Evolutionary conservation across 495 filamentous ascomycete genomes (phyloP), one percentile per base, ranked within the genome.

Genomic region (Poronia punctata): DNA sequence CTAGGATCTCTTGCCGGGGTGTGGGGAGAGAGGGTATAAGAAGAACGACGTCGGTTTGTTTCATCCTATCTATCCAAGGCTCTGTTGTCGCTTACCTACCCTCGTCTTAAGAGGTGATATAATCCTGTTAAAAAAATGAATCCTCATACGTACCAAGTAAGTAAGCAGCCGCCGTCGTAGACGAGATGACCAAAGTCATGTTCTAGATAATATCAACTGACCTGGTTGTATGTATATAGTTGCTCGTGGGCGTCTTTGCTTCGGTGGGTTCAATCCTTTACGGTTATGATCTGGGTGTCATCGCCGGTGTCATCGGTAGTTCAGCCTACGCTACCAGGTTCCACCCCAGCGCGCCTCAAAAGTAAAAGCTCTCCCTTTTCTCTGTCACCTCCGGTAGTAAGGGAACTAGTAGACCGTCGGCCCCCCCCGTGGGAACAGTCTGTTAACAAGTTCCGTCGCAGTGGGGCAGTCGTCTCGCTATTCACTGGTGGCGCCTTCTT

Each of bases 401-500:
- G n/a, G n/a, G n/a, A n/a, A n/a, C n/a, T n/a, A n/a, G n/a, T n/a
- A n/a, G n/a, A n/a, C n/a, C n/a, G n/a, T n/a, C n/a, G n/a, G n/a
- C n/a, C n/a, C n/a, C n/a, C n/a, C n/a, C n/a, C 21, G 14, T 32
- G 18, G 8, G 14, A n/a, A n/a, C 12, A 5, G 7, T 14, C 2
- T 32, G 14, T 28, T 52, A 19, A 50, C 35, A 17, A 25, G 8
- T 12, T 29, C 12, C 19, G 23, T 18, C 12, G 2, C 40, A 81
- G 76, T 32, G 80, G 80, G 36, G 65, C 80, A 23, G 80, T 84
- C 0, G 80, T 84, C 11, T 79, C 79, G 0, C 61, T 84, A 31
- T 85, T 85, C 59, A 85, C 80, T 0, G 80, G 80, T 35, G 68
- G 79, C 23, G 71, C 69, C 5, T 75, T 76, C 62, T 70, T 71